A percentile compares a stretch with the other conserved stretches of the same genome.
Conservation (phyloP, 1,284 basidiomycete genomes). For the Spongispora temasekensis region DNA sequence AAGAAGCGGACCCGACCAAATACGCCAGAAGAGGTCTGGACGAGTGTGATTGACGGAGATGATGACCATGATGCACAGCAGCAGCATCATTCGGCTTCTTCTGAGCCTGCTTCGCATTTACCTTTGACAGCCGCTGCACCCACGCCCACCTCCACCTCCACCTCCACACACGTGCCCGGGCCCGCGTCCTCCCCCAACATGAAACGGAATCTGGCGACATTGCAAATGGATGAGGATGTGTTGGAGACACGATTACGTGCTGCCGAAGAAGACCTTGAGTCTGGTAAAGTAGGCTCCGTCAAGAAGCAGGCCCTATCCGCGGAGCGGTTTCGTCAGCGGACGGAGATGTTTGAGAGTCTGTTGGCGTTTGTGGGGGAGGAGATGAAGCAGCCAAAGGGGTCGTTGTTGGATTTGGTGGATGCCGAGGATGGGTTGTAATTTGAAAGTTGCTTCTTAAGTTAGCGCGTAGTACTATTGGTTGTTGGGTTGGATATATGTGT, state of each 20-base stretch:
- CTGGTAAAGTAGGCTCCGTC: no score
- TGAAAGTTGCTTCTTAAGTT: background rate
- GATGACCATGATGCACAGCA: slow-evolving; percentile 17
- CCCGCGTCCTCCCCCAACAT: no score
- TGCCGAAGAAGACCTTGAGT: slow-evolving; percentile 12
- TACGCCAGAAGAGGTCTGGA: slow-evolving; percentile 37
- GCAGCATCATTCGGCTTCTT: background rate
- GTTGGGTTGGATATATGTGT: no score
- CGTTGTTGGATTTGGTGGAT: slow-evolving; percentile 56
- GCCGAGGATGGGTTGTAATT: slow-evolving; percentile 34
- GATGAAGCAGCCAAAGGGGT: slow-evolving; percentile 63
- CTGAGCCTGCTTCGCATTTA: background rate
- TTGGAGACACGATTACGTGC: slow-evolving; percentile 19
- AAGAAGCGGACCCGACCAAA: slow-evolving; percentile 41
- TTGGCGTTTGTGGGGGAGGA: slow-evolving; percentile 61
- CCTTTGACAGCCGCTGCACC: no score
- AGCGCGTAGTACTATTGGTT: background rate
- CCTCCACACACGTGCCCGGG: no score
- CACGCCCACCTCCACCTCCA: no score
- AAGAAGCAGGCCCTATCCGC: no score
- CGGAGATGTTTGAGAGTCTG: slow-evolving; percentile 66
- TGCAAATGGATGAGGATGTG: slow-evolving; percentile 43
- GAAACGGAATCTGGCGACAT: slow-evolving; percentile 23
- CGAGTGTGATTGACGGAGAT: slow-evolving; percentile 32
- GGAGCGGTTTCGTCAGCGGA: slow-evolving; percentile 58